Percentiles rank a stretch among this genome's conserved stretches.
These are phyloP conservation scores for Wickerhamiella australiensis DNA, from an alignment of 805 yeast species.

Conservation along the genomic window DNA sequence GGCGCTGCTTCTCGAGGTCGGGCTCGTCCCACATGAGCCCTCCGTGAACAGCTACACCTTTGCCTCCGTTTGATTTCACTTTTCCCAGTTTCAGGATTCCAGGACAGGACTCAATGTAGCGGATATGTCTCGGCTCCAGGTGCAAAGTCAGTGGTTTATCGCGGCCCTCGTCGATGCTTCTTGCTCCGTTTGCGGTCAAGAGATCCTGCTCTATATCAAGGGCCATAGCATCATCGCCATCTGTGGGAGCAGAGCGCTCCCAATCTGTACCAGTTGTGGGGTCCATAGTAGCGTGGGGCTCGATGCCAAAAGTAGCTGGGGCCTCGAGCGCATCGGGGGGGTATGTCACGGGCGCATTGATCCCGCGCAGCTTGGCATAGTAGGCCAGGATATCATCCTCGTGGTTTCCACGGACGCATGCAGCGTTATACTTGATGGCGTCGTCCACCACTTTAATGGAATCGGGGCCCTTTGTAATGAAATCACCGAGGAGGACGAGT, in stretches of 20 bases:
- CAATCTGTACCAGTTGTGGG: conserved; percentile 17
- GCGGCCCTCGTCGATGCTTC: conserved; percentile 17
- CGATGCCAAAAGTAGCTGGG: conserved; percentile 17
- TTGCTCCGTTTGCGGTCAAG: neutral
- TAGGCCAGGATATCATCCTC: conserved; percentile 58
- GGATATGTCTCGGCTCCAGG: conserved; percentile 48
- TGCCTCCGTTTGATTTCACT: conserved; percentile 32
- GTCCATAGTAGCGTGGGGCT: conserved; percentile 14
- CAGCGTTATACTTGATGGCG: conserved; percentile 45
- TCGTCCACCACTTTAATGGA: conserved; percentile 57
- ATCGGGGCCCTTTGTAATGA: conserved; percentile 71
- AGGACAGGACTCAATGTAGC: conserved; percentile 50
- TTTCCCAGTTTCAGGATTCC: conserved; percentile 50
- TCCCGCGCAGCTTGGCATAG: conserved; percentile 49
- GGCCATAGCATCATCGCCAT: neutral
- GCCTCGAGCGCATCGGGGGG: conserved; percentile 21
- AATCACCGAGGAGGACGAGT: conserved; percentile 70
- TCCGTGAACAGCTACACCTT: conserved; percentile 65
- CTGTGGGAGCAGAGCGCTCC: conserved; percentile 5
- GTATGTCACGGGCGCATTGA: conserved; percentile 25
- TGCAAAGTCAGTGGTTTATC: conserved; percentile 40
- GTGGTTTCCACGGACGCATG: conserved; percentile 82
- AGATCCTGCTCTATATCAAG: neutral
- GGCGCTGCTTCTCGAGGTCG: conserved; percentile 42
- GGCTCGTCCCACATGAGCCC: conserved; percentile 60